Evolutionary conservation across 192 early-diverging fungal genomes (phyloP), one percentile per base, ranked within the genome.

Genomic region (Umbelopsis ramanniana): DNA sequence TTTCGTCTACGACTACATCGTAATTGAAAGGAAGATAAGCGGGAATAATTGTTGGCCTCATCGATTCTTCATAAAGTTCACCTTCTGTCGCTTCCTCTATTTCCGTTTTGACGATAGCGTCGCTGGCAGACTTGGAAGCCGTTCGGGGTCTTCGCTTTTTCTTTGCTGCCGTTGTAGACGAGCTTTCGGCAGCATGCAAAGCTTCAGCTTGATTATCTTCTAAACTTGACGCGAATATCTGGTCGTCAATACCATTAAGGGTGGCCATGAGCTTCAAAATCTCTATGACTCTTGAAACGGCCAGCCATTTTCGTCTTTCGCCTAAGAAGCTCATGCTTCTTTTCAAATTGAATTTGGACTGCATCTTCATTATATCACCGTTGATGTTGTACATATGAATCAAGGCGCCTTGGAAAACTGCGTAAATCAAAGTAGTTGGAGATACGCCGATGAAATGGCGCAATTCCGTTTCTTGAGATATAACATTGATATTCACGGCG

Each of bases 401-500:
- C 43, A 68, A 48, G 10, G 45, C 67, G 23, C 6, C 67, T 68
- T 68, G 67, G 23, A 68, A 68, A n/a, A 68, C 46, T 19, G 67
- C 8, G 15, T 68, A 68, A 7, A 68, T 68, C 22, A 45, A 46
- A 21, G 46, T 22, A 14, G 43, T 68, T 29, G 45, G 46, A n/a
- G 45, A 47, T 14, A 23, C 22, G 33, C 21, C 3, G 29, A 48
- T 29, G 22, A 46, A 68, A 68, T 46, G 29, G 7, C 22, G 40
- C 33, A 46, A 8, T 26, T 68, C 43, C 17, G 67, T 52, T 37
- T 74, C 69, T 38, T 45, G 24, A 17, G 73, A 63, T 14, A 74
- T 19, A 17, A 48, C 11, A 6, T 54, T 53, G 37, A 79, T 67
- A 22, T 60, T 67, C 2, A 57, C 52, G 17, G 77, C 72, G 11